phyloP scores from a whole-genome alignment of 345 rosid species.

The Rhodomyrtus tomentosa region DNA sequence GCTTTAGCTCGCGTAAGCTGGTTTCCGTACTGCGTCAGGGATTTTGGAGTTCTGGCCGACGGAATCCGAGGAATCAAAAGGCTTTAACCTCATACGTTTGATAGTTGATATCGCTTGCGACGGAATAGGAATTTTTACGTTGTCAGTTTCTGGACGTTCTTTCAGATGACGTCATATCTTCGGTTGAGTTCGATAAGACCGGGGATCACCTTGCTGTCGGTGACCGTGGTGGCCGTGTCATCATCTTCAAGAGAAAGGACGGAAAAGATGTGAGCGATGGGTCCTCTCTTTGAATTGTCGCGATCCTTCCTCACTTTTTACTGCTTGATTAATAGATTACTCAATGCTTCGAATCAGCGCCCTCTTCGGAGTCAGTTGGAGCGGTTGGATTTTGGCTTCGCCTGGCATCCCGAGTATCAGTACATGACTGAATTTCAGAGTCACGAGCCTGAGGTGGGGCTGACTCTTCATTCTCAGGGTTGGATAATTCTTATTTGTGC shows the following conservation, averaged over 20 bases:
- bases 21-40: neutral
- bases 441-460: slow-evolving; percentile 57
- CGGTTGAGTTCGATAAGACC: slow-evolving; percentile 42
- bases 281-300: neutral
- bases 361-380: slow-evolving; percentile 33
- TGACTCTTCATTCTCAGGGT: neutral
- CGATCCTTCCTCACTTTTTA: neutral
- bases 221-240: slow-evolving; percentile 54
- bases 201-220: slow-evolving; percentile 58
- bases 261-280: slow-evolving; percentile 20
- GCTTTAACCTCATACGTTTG: neutral
- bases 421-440: slow-evolving; percentile 65
- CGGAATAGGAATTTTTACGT: neutral
- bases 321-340: slow-evolving; percentile 3
- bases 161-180: slow-evolving; percentile 38
- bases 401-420: slow-evolving; percentile 29
- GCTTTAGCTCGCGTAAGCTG: neutral
- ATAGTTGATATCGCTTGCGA: neutral
- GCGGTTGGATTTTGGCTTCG: slow-evolving; percentile 20
- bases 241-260: slow-evolving; percentile 32
- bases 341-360: slow-evolving; percentile 14
- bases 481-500: neutral
- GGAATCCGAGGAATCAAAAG: neutral
- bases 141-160: neutral
- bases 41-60: neutral